These are phyloP conservation scores for Mycena belliarum DNA, from an alignment of 768 basidiomycete genomes.

Conservation along the genomic window DNA sequence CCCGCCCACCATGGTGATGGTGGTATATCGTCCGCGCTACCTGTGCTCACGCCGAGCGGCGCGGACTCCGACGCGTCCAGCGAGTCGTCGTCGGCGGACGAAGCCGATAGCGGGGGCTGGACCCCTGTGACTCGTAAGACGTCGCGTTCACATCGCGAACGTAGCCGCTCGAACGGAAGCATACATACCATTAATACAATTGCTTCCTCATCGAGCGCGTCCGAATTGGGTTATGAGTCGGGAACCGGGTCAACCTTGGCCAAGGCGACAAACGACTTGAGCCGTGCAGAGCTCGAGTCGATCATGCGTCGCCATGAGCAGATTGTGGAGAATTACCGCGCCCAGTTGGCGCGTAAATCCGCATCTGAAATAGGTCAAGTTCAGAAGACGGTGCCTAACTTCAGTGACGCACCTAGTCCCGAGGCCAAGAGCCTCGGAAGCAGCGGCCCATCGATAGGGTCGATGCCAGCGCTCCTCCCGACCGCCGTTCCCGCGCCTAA, in stretches of 20 bases:
- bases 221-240: neutral
- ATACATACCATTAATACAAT: neutral
- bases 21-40: neutral
- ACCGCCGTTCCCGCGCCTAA: no score
- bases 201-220: neutral
- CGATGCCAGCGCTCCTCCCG: no score
- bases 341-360: neutral
- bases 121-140: neutral
- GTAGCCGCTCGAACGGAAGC: neutral
- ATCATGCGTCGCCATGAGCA: neutral
- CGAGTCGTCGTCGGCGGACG: neutral
- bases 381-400: neutral
- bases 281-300: neutral
- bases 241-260: neutral
- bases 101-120: neutral
- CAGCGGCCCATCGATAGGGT: no score
- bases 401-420: no score
- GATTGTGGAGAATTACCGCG: neutral
- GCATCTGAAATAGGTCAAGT: neutral
- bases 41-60: neutral
- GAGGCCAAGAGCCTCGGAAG: no score
- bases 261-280: neutral
- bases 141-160: neutral
- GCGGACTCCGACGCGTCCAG: neutral
- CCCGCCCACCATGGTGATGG: no score